Evolutionary conservation across 257 asterid genomes (phyloP).

Genomic region (Gynochthodes officinalis): DNA sequence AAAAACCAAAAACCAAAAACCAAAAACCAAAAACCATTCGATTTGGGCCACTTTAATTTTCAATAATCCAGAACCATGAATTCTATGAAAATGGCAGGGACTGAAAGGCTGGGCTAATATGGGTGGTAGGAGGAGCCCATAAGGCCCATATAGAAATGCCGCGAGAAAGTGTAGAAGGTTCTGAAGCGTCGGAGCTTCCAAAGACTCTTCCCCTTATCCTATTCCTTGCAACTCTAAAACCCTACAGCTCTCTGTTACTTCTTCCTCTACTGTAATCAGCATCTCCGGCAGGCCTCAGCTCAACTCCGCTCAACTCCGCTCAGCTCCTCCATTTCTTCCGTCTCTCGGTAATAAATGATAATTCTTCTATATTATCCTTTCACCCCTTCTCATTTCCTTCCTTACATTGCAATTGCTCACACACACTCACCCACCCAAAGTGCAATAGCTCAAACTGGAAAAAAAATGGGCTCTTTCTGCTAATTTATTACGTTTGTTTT

Average conservation of each 20-base stretch:
- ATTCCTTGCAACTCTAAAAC: constrained; percentile 15
- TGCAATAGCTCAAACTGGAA: not conserved
- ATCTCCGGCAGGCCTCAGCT: not conserved
- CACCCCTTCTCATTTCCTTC: not conserved
- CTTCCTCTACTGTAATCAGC: not conserved
- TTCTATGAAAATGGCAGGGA: no score
- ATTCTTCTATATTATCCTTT: no score
- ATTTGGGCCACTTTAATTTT: no score
- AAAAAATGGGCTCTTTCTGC: not conserved
- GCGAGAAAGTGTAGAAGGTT: constrained; percentile 11
- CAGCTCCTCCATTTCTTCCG: not conserved
- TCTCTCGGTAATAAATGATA: not conserved
- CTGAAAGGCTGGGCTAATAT: no score
- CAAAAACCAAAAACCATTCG: no score
- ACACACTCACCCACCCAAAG: no score
- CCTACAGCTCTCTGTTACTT: not conserved
- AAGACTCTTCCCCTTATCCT: not conserved
- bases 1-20: no score
- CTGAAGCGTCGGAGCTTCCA: constrained; percentile 16
- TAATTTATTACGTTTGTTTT: no score
- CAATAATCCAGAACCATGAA: no score
- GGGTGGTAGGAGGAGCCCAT: no score
- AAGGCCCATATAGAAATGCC: no score
- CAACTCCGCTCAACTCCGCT: not conserved
- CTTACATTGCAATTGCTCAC: not conserved